phyloP scores from a whole-genome alignment of 2,329 filamentous ascomycete genomes.

The Teratosphaeria gauchensis region DNA sequence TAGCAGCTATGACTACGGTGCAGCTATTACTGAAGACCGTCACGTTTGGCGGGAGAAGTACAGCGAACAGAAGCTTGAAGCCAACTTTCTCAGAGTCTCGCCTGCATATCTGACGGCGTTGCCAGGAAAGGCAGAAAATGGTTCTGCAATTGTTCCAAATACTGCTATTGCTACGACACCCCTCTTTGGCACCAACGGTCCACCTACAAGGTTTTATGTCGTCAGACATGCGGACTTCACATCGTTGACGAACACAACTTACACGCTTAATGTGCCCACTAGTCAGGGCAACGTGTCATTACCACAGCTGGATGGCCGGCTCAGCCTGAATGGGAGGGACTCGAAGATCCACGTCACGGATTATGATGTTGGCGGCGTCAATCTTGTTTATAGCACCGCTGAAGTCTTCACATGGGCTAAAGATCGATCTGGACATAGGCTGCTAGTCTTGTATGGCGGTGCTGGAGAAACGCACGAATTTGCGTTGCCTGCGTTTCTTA shows the following conservation, averaged over 20 bases:
- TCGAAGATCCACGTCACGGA: slow-evolving; percentile 59
- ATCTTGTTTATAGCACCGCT: slow-evolving; percentile 57
- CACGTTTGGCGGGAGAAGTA: slow-evolving; percentile 65
- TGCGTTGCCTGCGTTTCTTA: slow-evolving; percentile 37
- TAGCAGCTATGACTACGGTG: slow-evolving; percentile 51
- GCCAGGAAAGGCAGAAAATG: slow-evolving; percentile 41
- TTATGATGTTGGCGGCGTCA: slow-evolving; percentile 50
- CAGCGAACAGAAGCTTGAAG: slow-evolving; percentile 65
- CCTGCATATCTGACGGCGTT: slow-evolving; percentile 57
- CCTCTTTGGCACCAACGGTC: slow-evolving; percentile 46
- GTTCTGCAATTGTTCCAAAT: slow-evolving; percentile 48
- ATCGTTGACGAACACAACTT: slow-evolving; percentile 47
- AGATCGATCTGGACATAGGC: slow-evolving; percentile 40
- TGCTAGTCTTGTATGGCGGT: slow-evolving; percentile 56
- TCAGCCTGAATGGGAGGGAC: slow-evolving; percentile 54
- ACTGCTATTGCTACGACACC: slow-evolving; percentile 51
- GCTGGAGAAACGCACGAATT: slow-evolving; percentile 55
- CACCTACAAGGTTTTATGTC: slow-evolving; percentile 54
- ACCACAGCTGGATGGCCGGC: slow-evolving; percentile 47
- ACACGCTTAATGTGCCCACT: slow-evolving; percentile 54
- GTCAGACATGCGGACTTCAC: slow-evolving; percentile 55
- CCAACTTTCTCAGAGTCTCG: slow-evolving; percentile 64
- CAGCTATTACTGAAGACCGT: slow-evolving; percentile 60
- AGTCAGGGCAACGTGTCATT: slow-evolving; percentile 48
- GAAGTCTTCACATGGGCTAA: slow-evolving; percentile 62